Evolutionary conservation across 495 filamentous ascomycete genomes (phyloP), one percentile per base, ranked within the genome.

Genomic region (Usnea hakonensis): DNA sequence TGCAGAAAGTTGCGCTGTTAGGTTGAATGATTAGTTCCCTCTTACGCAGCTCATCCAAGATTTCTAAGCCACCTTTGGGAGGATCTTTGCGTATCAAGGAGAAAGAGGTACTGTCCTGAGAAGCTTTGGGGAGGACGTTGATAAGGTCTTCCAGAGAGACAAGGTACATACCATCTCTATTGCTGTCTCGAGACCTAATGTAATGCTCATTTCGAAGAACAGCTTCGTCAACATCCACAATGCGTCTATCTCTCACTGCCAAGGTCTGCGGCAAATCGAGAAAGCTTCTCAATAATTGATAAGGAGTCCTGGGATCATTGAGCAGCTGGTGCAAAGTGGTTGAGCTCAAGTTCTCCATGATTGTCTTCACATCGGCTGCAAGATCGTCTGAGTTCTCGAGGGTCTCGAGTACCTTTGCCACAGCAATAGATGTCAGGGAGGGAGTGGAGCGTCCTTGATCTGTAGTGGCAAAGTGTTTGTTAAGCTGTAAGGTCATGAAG

Each of bases 51-150:
- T 67, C 43, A 56, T 75, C 74, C 19, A 75, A 63, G 43, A 70
- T 41, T 32, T 69, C 69, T 21, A 74, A 66, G 13, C 70, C 69
- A 2, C 71, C 70, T 44, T 65, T 70, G 13, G 73, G 73, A 7
- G 73, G 71, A 38, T 66, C 58, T 61, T 63, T 60, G 23, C 66
- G 61, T 21, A 26, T 40, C 50, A 71, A 52, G 5, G 32, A 43
- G 19, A 62, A 4, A 38, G 28, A 14, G n/a, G 7, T 21, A 21
- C 3, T 19, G 33, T 17, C 17, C 36, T 41, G 26, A 55, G 48
- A 4, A 2, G 17, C 1, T 16, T 43, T 21, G 1, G 52, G 4
- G 10, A 63, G 16, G 7, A 65, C 57, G 5, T 11, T 16, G 19
- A 30, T 50, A 57, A 71, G 46, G 2, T 71, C 62, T 50, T 67